A percentile compares a stretch with the other conserved stretches of the same genome.
Evolutionary conservation across 1,284 basidiomycete species (phyloP).

Genomic region (Xanthoconium separans): DNA sequence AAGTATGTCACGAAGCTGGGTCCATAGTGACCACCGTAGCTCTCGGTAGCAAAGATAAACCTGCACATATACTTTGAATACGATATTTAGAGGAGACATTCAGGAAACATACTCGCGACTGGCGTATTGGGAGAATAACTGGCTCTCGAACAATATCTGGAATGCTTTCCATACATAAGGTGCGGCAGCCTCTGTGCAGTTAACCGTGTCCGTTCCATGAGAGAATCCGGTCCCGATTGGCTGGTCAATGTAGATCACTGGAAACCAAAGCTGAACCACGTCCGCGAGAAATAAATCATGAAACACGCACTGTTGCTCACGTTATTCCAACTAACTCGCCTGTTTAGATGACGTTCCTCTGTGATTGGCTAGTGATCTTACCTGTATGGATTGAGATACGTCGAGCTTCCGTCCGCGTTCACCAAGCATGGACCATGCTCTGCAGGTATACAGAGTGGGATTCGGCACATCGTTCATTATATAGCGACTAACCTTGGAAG

Average conservation of each 20-base stretch:
- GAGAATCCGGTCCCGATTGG: constrained; percentile 72
- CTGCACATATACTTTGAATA: constrained; percentile 29
- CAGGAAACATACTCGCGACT: constrained; percentile 48
- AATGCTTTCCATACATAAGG: constrained; percentile 60
- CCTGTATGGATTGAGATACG: constrained; percentile 33
- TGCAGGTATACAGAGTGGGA: constrained; percentile 1
- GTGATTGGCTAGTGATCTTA: constrained; percentile 4
- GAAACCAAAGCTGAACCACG: background rate
- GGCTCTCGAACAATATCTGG: constrained; percentile 66
- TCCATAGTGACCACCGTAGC: constrained; percentile 70
- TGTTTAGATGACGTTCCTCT: background rate
- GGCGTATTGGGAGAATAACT: constrained; percentile 55
- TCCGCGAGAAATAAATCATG: background rate
- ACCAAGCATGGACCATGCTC: constrained; percentile 32
- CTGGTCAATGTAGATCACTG: constrained; percentile 77
- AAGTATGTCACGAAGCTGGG: constrained; percentile 66
- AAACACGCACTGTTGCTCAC: constrained; percentile 56
- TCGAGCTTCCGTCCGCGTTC: constrained; percentile 24
- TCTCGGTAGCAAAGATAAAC: constrained; percentile 65
- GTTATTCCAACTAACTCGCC: constrained; percentile 61
- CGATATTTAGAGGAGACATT: background rate
- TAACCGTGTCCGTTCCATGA: constrained; percentile 50
- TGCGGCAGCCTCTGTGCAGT: constrained; percentile 51
- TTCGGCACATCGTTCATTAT: background rate
- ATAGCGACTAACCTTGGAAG: constrained; percentile 35